phyloP scores from a whole-genome alignment of 2,329 filamentous ascomycete genomes.

The Chaetomium sp. region DNA sequence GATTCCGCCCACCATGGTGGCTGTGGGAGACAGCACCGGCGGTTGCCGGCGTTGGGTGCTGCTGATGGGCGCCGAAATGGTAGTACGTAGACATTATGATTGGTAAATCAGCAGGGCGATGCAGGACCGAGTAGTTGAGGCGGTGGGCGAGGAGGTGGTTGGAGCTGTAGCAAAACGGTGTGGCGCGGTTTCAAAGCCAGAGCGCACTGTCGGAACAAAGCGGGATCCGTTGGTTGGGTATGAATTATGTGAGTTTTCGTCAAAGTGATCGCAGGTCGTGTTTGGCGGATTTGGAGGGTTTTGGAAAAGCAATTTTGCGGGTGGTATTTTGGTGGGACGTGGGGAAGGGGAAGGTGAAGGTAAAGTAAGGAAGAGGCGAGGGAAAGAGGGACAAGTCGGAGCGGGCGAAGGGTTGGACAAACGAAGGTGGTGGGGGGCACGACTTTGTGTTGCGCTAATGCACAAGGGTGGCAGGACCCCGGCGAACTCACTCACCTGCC shows the following conservation, averaged over 20 bases:
- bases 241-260: slow-evolving; percentile 13
- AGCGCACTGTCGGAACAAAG: slow-evolving; percentile 27
- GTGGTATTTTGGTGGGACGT: slow-evolving; percentile 32
- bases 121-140: slow-evolving; percentile 24
- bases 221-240: slow-evolving; percentile 26
- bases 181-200: not conserved
- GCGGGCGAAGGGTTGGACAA: slow-evolving; percentile 36
- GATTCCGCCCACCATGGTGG: slow-evolving; percentile 82
- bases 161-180: not conserved
- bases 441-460: slow-evolving; percentile 32
- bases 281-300: not conserved
- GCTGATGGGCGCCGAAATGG: slow-evolving; percentile 61
- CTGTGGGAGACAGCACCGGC: slow-evolving; percentile 65
- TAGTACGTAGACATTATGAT: slow-evolving; percentile 64
- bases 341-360: slow-evolving; percentile 32
- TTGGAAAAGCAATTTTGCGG: slow-evolving; percentile 28
- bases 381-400: slow-evolving; percentile 35
- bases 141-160: slow-evolving; percentile 9
- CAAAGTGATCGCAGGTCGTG: slow-evolving; percentile 20
- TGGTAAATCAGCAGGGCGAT: slow-evolving; percentile 23
- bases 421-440: slow-evolving; percentile 31
- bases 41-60: slow-evolving; percentile 57
- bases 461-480: slow-evolving; percentile 36
- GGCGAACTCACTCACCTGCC: slow-evolving; percentile 28
- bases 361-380: slow-evolving; percentile 37